Evolutionary conservation across 495 filamentous ascomycete genomes (phyloP).

Genomic region (Podospora conica): DNA sequence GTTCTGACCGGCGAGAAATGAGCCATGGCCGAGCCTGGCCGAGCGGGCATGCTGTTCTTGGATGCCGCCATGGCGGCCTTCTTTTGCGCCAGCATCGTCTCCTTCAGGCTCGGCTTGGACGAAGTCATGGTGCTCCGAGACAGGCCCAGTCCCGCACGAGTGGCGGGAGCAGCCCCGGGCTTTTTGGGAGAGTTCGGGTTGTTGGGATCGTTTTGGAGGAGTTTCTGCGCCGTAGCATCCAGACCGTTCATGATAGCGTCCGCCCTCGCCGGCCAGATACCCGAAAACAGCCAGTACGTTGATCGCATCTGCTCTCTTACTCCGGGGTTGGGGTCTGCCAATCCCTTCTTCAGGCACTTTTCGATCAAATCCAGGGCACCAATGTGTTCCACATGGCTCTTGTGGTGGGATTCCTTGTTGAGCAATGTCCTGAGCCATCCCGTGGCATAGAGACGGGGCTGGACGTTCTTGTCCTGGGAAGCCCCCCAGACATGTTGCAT

Average conservation of each 20-base stretch:
- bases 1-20: conserved; percentile 53
- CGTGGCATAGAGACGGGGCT: conserved; percentile 67
- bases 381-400: conserved; percentile 71
- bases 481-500: conserved; percentile 77
- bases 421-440: conserved; percentile 82
- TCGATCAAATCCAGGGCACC: conserved; percentile 77
- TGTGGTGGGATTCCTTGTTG: conserved; percentile 70
- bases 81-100: conserved; percentile 80
- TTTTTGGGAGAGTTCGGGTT: conserved; percentile 66
- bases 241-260: conserved; percentile 67
- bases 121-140: conserved; percentile 51
- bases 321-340: conserved; percentile 78
- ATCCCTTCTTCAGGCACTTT: conserved; percentile 79
- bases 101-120: conserved; percentile 57
- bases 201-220: conserved; percentile 70
- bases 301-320: conserved; percentile 78
- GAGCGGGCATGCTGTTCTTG: conserved; percentile 55
- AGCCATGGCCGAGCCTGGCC: conserved; percentile 71
- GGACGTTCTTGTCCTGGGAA: conserved; percentile 85
- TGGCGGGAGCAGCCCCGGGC: conserved; percentile 34
- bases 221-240: conserved; percentile 63
- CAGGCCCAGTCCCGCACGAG: conserved; percentile 47
- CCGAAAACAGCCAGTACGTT: conserved; percentile 77
- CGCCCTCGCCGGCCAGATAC: conserved; percentile 71
- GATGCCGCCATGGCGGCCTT: conserved; percentile 47